Conservation (phyloP, 192 early-diverging fungal genomes). For the Phycomyces nitens region DNA sequence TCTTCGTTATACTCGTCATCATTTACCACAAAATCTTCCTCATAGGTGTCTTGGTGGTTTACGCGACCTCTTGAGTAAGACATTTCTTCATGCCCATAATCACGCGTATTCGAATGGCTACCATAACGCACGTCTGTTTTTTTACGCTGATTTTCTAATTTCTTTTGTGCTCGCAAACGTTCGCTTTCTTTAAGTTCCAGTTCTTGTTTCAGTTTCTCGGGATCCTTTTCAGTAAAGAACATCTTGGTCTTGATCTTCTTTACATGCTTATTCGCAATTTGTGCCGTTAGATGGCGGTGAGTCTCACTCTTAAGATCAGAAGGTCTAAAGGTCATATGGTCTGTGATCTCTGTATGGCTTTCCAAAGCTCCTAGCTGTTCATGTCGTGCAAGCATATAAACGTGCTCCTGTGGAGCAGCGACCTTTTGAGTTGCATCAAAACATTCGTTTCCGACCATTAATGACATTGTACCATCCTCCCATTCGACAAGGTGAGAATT, state of each 20-base stretch:
- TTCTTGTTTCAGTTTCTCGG: slow-evolving; percentile 58
- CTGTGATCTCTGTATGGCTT: slow-evolving; percentile 57
- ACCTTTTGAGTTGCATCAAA: slow-evolving; percentile 62
- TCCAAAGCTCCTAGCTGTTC: slow-evolving; percentile 56
- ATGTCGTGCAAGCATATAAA: slow-evolving; percentile 60
- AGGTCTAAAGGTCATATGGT: slow-evolving; percentile 65
- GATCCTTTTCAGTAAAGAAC: slow-evolving; percentile 63
- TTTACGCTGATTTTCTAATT: slow-evolving; percentile 42
- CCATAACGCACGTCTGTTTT: slow-evolving; percentile 27
- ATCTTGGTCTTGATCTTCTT: slow-evolving; percentile 63
- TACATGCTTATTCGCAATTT: slow-evolving; percentile 64
- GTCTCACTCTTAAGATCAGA: slow-evolving; percentile 51
- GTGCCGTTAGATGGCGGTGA: slow-evolving; percentile 62
- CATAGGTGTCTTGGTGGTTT: slow-evolving; percentile 36
- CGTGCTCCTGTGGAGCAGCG: slow-evolving; percentile 48
- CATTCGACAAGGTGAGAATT: slow-evolving; percentile 75
- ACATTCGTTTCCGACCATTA: slow-evolving; percentile 70
- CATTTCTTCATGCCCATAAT: slow-evolving; percentile 42
- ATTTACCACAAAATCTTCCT: slow-evolving; percentile 55
- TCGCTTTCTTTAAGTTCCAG: slow-evolving; percentile 60
- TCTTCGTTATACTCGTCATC: slow-evolving; percentile 47
- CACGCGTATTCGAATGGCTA: slow-evolving; percentile 29
- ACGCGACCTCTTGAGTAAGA: not conserved
- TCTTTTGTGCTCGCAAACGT: slow-evolving; percentile 51
- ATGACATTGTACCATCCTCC: slow-evolving; percentile 71